These are phyloP conservation scores for Theileria luwenshuni DNA, from an alignment of 169 alveolate genomes.

Conservation along the genomic window DNA sequence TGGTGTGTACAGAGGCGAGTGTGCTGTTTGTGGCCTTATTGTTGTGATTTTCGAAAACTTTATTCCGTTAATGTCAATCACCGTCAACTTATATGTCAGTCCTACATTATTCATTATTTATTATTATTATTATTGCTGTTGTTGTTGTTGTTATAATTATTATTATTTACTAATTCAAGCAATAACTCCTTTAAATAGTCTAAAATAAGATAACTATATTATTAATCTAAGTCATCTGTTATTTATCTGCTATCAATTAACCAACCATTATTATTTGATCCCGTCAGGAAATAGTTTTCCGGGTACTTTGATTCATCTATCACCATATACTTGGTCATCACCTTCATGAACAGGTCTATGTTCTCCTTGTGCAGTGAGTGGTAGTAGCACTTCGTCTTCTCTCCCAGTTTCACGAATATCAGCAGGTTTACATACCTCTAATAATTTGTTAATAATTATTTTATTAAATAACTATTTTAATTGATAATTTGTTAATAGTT, in stretches of 20 bases:
- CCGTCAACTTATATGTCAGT: constrained; percentile 76
- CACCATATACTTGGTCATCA: constrained; percentile 38
- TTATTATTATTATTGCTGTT: neutral
- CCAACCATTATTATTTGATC: constrained; percentile 51
- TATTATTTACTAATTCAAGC: neutral
- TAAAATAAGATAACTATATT: no score
- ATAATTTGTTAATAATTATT: neutral
- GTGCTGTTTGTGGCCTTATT: constrained; percentile 56
- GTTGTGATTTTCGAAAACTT: constrained; percentile 67
- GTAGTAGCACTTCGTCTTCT: constrained; percentile 3
- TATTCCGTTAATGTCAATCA: constrained; percentile 73
- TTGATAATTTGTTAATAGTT: neutral
- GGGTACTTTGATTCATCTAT: constrained; percentile 37
- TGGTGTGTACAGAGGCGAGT: constrained; percentile 55
- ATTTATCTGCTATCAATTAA: no score
- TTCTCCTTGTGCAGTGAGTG: constrained; percentile 32
- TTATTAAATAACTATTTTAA: neutral
- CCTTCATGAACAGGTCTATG: constrained; percentile 61
- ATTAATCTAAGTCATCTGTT: no score
- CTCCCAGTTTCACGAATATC: constrained; percentile 10
- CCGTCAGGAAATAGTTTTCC: constrained; percentile 34
- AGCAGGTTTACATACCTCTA: constrained; percentile 22
- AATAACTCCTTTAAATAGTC: no score
- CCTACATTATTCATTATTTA: constrained; percentile 57
- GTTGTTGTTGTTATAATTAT: neutral